Conservation (phyloP, 192 early-diverging fungal species). For the Podila verticillata region DNA sequence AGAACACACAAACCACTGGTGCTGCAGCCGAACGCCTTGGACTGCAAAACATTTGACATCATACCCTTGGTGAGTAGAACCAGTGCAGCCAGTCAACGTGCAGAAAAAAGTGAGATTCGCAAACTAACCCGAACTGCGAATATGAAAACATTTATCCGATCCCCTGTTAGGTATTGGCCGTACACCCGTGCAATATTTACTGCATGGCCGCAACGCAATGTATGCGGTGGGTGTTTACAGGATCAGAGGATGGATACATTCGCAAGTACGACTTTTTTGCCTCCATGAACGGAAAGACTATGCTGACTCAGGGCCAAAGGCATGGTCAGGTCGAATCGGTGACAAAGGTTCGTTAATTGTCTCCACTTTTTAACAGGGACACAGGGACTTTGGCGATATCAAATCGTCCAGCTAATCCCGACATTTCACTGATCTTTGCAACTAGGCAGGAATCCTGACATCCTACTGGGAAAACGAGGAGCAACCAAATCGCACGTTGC, state of each 20-base stretch:
- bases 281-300: slow-evolving; percentile 82
- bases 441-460: slow-evolving; percentile 72
- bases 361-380: too few relatives aligned
- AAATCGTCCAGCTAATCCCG: too few relatives aligned
- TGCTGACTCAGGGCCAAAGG: slow-evolving; percentile 86
- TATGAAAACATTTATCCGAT: neutral
- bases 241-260: slow-evolving; percentile 94
- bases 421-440: neutral
- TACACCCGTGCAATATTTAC: slow-evolving; percentile 77
- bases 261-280: slow-evolving; percentile 93
- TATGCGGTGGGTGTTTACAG: slow-evolving; percentile 86
- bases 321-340: slow-evolving; percentile 90
- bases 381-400: neutral
- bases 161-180: slow-evolving; percentile 60
- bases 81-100: too few relatives aligned
- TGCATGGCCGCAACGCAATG: slow-evolving; percentile 72
- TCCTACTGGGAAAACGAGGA: slow-evolving; percentile 93
- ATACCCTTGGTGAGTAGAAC: slow-evolving; percentile 48
- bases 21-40: slow-evolving; percentile 46
- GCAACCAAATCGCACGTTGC: slow-evolving; percentile 49
- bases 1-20: slow-evolving; percentile 24
- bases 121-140: too few relatives aligned
- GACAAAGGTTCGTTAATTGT: slow-evolving; percentile 63
- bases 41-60: slow-evolving; percentile 57
- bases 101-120: too few relatives aligned